Evolutionary conservation across 1,284 basidiomycete species (phyloP).

Genomic region (Naganishia sp.): DNA sequence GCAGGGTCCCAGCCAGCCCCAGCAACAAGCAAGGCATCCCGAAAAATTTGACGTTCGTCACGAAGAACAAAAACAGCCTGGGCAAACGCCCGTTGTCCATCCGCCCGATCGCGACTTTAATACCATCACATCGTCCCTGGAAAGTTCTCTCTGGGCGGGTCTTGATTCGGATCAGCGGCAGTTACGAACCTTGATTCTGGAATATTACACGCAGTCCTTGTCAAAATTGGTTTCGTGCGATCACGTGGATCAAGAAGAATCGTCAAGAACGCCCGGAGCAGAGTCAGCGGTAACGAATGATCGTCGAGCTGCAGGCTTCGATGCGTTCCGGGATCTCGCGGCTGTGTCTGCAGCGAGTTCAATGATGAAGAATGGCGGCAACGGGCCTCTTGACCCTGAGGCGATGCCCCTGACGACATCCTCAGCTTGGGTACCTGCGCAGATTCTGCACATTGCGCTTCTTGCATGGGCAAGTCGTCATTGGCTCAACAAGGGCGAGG

Average conservation of each 20-base stretch:
- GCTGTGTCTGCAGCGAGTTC: conserved; percentile 4
- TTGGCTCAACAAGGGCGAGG: conserved; percentile 42
- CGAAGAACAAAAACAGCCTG: background rate
- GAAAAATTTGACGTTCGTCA: background rate
- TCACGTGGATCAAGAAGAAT: conserved; percentile 10
- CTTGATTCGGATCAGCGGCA: conserved; percentile 10
- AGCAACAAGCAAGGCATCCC: background rate
- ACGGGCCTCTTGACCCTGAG: background rate
- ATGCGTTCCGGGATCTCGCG: conserved; percentile 28
- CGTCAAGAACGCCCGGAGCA: background rate
- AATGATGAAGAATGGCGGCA: background rate
- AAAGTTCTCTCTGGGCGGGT: conserved; percentile 20
- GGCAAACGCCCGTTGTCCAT: background rate
- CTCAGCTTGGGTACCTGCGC: conserved; percentile 30
- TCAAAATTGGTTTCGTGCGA: conserved; percentile 33
- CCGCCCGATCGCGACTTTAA: background rate
- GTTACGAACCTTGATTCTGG: conserved; percentile 18
- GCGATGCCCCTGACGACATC: background rate
- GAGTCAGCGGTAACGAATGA: conserved; percentile 7
- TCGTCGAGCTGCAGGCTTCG: conserved; percentile 28
- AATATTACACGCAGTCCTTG: conserved; percentile 29
- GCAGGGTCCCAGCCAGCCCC: background rate
- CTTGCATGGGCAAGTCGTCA: conserved; percentile 46
- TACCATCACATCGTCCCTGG: background rate
- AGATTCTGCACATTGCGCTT: conserved; percentile 41